Evolutionary conservation across 139 green algal species (phyloP).

Genomic region (Volvox africanus): DNA sequence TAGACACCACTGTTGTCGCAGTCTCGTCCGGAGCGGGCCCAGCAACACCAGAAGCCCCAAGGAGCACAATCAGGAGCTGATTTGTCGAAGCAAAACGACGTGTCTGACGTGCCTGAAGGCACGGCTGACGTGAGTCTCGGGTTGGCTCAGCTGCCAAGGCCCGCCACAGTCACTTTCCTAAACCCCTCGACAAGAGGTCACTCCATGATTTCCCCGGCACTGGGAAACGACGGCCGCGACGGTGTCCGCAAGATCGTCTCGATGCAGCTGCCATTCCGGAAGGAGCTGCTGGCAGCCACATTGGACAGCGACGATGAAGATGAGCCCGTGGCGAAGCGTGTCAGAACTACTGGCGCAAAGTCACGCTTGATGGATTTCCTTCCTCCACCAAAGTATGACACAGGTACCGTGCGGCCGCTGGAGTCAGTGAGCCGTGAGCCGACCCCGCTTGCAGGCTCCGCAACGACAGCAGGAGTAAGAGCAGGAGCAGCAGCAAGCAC

Average conservation of each 20-base stretch:
- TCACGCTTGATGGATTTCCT: constrained; percentile 68
- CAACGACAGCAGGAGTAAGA: too few species aligned
- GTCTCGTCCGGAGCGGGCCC: background rate
- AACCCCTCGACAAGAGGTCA: background rate
- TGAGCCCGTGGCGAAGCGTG: constrained; percentile 42
- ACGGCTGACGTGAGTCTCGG: background rate
- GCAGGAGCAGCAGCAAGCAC: background rate
- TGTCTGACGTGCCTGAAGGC: background rate
- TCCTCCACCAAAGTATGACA: constrained; percentile 68
- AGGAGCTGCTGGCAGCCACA: constrained; percentile 53
- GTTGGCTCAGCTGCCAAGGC: background rate
- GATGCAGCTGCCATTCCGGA: constrained; percentile 54
- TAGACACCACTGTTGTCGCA: background rate
- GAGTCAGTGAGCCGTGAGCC: background rate
- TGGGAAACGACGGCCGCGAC: background rate
- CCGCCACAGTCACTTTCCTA: background rate
- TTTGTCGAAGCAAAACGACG: background rate
- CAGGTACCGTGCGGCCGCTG: constrained; percentile 8
- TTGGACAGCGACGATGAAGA: constrained; percentile 61
- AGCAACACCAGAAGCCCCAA: too few species aligned
- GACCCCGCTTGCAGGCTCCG: too few species aligned
- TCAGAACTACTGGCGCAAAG: constrained; percentile 24
- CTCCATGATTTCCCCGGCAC: background rate
- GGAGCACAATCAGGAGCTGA: too few species aligned
- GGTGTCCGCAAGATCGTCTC: constrained; percentile 42